phyloP scores from a whole-genome alignment of 108 stramenopile species.

The Cyclostephanos tholiformis region DNA sequence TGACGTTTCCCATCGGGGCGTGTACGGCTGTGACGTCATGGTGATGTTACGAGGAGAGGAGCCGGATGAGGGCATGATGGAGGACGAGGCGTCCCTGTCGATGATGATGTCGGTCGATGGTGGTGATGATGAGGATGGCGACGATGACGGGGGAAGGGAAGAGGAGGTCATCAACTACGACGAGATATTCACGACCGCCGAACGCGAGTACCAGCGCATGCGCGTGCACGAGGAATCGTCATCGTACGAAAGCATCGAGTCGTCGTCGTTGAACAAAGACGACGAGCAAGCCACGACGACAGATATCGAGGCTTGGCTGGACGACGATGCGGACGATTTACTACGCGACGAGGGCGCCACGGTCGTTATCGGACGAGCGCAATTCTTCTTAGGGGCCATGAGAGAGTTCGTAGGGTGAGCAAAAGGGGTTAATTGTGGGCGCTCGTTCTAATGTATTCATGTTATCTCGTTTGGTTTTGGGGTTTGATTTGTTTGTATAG shows the following conservation, averaged over 20 bases:
- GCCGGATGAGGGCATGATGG: slow-evolving; percentile 37
- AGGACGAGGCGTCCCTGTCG: slow-evolving; percentile 42
- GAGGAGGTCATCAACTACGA: slow-evolving; percentile 29
- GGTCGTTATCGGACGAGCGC: slow-evolving; percentile 73
- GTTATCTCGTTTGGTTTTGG: neutral
- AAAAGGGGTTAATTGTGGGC: neutral
- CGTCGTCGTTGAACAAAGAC: slow-evolving; percentile 3
- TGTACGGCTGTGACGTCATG: slow-evolving; percentile 77
- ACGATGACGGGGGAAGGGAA: slow-evolving; percentile 45
- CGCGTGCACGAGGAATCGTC: slow-evolving; percentile 34
- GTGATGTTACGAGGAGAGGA: slow-evolving; percentile 80
- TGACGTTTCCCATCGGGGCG: slow-evolving; percentile 42
- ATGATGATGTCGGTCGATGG: slow-evolving; percentile 35
- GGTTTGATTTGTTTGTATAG: neutral
- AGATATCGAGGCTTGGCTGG: slow-evolving; percentile 63
- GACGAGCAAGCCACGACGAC: slow-evolving; percentile 20
- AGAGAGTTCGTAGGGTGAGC: slow-evolving; percentile 68
- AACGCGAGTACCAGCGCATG: slow-evolving; percentile 52
- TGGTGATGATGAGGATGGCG: slow-evolving; percentile 24
- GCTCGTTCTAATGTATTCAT: neutral
- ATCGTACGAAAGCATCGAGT: neutral
- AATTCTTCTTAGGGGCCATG: slow-evolving; percentile 81
- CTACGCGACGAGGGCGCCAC: slow-evolving; percentile 72
- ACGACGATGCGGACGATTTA: slow-evolving; percentile 59
- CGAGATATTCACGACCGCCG: slow-evolving; percentile 38